A percentile compares a stretch with the other conserved stretches of the same genome.
Evolutionary conservation across 2,329 filamentous ascomycete species (phyloP).

Genomic region (Neonectria hederae): DNA sequence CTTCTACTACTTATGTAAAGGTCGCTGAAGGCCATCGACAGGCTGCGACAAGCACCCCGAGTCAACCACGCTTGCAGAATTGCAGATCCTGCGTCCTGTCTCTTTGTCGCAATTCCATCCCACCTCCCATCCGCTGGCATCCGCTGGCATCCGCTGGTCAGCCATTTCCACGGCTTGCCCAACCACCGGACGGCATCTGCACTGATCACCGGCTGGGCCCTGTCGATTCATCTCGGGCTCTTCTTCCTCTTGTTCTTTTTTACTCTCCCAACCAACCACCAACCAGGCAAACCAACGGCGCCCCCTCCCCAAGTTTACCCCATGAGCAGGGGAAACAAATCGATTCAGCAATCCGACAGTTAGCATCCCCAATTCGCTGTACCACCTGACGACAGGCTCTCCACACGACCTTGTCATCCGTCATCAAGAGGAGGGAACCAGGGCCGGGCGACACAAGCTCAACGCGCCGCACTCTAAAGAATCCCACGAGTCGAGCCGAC

Average conservation of each 20-base stretch:
- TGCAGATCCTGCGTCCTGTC: not conserved
- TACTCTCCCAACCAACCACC: not conserved
- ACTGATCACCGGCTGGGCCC: conserved; percentile 9
- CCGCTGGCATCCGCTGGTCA: no score
- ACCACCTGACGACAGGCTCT: not conserved
- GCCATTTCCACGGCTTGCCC: not conserved
- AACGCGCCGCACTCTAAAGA: not conserved
- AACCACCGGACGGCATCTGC: not conserved
- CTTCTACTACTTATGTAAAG: conserved; percentile 8
- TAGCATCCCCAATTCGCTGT: conserved; percentile 14
- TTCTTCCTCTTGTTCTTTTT: not conserved
- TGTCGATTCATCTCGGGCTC: not conserved
- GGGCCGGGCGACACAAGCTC: not conserved
- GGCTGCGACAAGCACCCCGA: not conserved
- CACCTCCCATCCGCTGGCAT: not conserved
- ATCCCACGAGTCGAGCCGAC: conserved; percentile 1
- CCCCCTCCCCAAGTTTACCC: not conserved
- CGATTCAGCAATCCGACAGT: not conserved
- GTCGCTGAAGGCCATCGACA: not conserved
- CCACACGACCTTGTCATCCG: not conserved
- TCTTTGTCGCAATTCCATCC: conserved; percentile 4
- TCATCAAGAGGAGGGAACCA: not conserved
- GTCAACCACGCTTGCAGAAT: not conserved
- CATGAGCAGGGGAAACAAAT: not conserved
- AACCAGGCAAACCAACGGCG: conserved; percentile 7